Base-by-base conservation (phyloP, 1,139 yeast species). In the Scheffersomyces insectosa region DNA sequence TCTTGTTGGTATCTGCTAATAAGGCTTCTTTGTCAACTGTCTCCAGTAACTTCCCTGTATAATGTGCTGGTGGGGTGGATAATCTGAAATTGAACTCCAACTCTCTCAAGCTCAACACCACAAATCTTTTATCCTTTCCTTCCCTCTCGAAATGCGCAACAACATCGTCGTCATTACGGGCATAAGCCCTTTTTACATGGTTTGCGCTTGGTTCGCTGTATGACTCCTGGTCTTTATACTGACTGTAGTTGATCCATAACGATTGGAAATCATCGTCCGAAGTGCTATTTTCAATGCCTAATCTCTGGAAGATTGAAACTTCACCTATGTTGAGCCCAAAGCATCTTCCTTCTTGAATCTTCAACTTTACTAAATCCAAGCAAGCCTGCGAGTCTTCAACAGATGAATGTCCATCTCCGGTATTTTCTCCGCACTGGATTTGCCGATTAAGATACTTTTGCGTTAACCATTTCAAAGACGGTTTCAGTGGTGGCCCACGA, bases 381-480 rank as follows among this genome's bases (percentile, higher is more conserved):
- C 97, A 88, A 0, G 97, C 84, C 32, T 62, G 62, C 6, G 97
- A 88, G 60, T 93, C 99, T 59, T 89, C 96, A 1, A 85, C 75
- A 0, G 97, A 85, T 38, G 93, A 88, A 63, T 93, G 99, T 3
- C 96, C 96, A 1, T 62, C 55, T 1, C 74, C 72, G 23, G 74
- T 72, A 16, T 66, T 66, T 43, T 75, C 80, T 4, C 78, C 78
- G 16, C 48, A 45, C 62, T 93, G 98, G 39, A 93, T 91, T 0
- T 64, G 66, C 40, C 80, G 66, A 13, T 70, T 65, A 36, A 91
- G 67, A 57, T 73, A 79, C 47, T 72, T 77, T 9, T 72, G 66
- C 2, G 91, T 74, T 14, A 93, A 68, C 74, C 84, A 83, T 57
- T 77, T 82, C 49, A 93, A 72, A 0, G 95, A 79, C 1, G 96